Base-by-base conservation (phyloP, 2,329 filamentous ascomycete species). In the Arachnomyces sp. region DNA sequence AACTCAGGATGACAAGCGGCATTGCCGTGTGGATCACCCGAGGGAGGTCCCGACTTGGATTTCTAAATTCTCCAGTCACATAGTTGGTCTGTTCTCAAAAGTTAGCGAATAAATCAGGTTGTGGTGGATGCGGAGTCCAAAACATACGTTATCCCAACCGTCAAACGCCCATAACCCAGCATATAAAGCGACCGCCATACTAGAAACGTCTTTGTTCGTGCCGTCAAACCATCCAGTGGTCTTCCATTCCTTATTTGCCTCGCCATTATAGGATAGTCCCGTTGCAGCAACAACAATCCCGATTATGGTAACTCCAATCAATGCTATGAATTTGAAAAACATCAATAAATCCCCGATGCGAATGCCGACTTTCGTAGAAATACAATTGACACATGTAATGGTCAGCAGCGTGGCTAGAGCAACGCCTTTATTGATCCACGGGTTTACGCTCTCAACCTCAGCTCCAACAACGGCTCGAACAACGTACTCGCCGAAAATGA, bases 401-500 rank as follows among this genome's bases (percentile, higher is more conserved):
- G 80, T 25, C 3, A 84, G 61, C 28, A 98, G 68, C 2, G 86
- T 89, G 6, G 78, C 68, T 44, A 96, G 63, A 1, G 89, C 92
- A 25, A 95, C 85, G 2, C 73, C 76, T 68, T 96, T 98, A 69
- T 86, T 88, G 56, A 95, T 77, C 89, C 90, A 96, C 2, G 80
- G 77, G 56, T 78, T 92, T 40, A 88, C 75, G 16, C 80, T 79
- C 54, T 85, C 81, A 2, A 85, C 85, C 43, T 95, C 86, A n/a
- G 88, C 80, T 7, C 89, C 89, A 43, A 94, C 82, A 32, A 84
- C 75, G 11, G 88, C 89, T 34, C 88, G 77, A 39, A 95, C 86
- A n/a, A 95, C 70, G 58, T 98, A 98, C 65, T 98, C 92, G 32
- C 92, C 92, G 72, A 96, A 95, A 55, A 98, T 95, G 51, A 98